Base-by-base conservation (phyloP, 2,329 filamentous ascomycete genomes). In the Pseudocercospora vitis region DNA sequence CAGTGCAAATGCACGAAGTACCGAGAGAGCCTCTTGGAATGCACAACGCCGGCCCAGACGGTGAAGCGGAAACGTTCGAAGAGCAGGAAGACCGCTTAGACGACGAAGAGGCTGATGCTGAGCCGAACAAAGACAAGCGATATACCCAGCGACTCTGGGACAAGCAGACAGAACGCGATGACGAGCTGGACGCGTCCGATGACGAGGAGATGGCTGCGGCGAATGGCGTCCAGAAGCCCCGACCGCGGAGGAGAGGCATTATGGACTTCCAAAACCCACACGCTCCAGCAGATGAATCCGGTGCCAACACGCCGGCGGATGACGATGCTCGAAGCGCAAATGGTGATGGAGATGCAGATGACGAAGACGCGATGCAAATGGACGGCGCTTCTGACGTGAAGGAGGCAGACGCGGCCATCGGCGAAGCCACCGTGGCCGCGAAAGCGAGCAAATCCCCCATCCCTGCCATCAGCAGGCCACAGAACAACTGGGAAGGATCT, bases 111-210 rank as follows among this genome's bases (percentile, higher is more conserved):
- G 63, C 89, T 1, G 91, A 97, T 59, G 89, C 90, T 49, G 91
- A 96, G 60, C 82, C 89, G 63, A 91, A 94, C 69, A 87, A 89
- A 63, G 92, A 97, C 67, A 82, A 82, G 51, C 86, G 92, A 21
- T 84, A 86, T 72, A 95, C 90, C 0, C 82, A 94, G 70, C 86
- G 89, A 29, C 83, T 86, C 59, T 91, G 88, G 78, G 92, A 97
- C 59, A 85, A 91, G 70, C 85, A 82, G 45, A 81, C 90, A 21
- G 81, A 85, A 49, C 61, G 60, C 9, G 83, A 89, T 6, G 88
- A 88, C 63, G 92, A 96, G 68, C 83, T 91, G 37, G 88, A 91
- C 55, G 88, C 94, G 37, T 95, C 89, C 59, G 91, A 95, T 56
- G 90, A 96, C 55, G 92, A 97, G 64, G 90, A 95, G 8, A 83